Base-by-base conservation (phyloP, 176 grass and related monocot species). In the Aegilops bicornis region DNA sequence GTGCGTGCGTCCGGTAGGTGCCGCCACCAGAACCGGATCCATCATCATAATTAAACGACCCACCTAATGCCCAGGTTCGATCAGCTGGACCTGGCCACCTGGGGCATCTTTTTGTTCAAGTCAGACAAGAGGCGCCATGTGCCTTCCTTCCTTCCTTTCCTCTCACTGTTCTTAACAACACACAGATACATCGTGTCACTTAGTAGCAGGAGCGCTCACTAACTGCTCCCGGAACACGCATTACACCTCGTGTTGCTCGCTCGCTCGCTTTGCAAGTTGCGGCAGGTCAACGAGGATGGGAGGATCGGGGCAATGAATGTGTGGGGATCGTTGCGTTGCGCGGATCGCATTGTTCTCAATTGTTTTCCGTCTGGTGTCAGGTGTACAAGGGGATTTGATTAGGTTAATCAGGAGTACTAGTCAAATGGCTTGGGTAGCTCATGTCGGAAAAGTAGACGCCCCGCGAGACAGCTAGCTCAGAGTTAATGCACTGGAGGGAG, bases 11-110 rank as follows among this genome's bases (percentile, higher is more conserved):
- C 25, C 65, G 56, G 68, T 79, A 72, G 66, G 16, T 20, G 25
- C 72, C 72, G 8, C 23, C 79, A 82, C 54, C 64, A 13, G 39
- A 77, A 68, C 39, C 39, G 83, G 88, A 90, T 78, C 83, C 7
- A 9, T 47, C 22, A 20, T 7, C 52, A 47, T 47, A 43, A 47
- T 47, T 52, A 43, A 69, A 36, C 37, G 83, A 35, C 8, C 17
- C 82, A 72, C 48, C 80, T 27, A 36, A 32, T 24, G 19, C 33
- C 33, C 2, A 19, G 17, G 13, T 63, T 32, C 24, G 24, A 19
- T 39, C 61, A 25, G 69, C 45, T 76, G 22, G 68, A 45, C 25
- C 14, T 16, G 48, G 32, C 31, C 31, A 33, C 4, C 32, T 33
- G 32, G 59, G 33, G 7, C 37, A 40, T 69, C 60, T 50, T 43